phyloP scores from a whole-genome alignment of 1,284 basidiomycete genomes.

The Ceratobasidium papillatum region DNA sequence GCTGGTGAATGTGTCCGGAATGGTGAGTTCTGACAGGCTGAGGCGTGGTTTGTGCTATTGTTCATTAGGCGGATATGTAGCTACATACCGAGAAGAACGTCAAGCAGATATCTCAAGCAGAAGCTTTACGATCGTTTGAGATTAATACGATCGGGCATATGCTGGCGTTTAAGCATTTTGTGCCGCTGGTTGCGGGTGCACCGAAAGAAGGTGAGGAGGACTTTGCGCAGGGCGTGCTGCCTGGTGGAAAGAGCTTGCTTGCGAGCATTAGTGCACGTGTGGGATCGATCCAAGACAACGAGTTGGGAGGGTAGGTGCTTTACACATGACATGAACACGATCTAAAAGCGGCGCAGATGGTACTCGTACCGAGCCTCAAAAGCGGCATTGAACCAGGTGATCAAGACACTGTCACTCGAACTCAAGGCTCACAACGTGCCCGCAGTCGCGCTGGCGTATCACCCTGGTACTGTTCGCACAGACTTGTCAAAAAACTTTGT shows the following conservation, averaged over 20 bases:
- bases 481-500: constrained; percentile 40
- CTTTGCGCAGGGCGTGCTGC: constrained; percentile 27
- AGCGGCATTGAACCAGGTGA: constrained; percentile 44
- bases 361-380: constrained; percentile 45
- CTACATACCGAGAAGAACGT: constrained; percentile 44
- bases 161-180: constrained; percentile 45
- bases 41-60: background rate
- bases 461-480: constrained; percentile 44
- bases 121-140: constrained; percentile 40
- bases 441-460: constrained; percentile 44
- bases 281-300: constrained; percentile 43
- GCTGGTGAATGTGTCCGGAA: constrained; percentile 43
- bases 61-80: background rate
- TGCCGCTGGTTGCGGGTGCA: constrained; percentile 38
- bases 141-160: constrained; percentile 44
- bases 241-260: constrained; percentile 32
- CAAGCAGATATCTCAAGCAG: constrained; percentile 34
- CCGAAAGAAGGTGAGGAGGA: constrained; percentile 39
- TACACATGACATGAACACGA: background rate
- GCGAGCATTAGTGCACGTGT: constrained; percentile 43
- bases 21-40: constrained; percentile 36
- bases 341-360: constrained; percentile 32
- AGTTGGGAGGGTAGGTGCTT: constrained; percentile 41
- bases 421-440: constrained; percentile 37
- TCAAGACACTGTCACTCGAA: constrained; percentile 42